Evolutionary conservation across 352 stramenopile genomes (phyloP).

Genomic region (Phytophthora fragariae): DNA sequence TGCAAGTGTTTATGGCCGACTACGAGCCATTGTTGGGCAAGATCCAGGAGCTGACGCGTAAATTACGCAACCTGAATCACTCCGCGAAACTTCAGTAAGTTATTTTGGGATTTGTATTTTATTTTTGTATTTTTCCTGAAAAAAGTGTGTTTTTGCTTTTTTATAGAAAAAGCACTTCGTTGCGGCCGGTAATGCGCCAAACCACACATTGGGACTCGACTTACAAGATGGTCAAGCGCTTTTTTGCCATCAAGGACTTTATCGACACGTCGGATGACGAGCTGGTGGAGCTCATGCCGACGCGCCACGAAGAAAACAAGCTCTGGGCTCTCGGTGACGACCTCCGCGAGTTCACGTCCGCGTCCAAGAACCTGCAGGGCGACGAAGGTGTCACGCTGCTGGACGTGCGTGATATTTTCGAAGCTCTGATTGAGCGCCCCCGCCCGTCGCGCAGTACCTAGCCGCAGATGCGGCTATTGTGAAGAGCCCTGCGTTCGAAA

Average conservation of each 20-base stretch:
- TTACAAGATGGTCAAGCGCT: not conserved
- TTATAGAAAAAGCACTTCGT: not conserved
- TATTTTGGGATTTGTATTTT: not conserved
- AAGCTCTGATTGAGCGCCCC: not conserved
- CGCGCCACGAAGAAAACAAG: constrained; percentile 9
- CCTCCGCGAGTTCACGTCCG: not conserved
- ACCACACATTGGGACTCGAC: not conserved
- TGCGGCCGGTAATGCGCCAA: not conserved
- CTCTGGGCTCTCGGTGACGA: not conserved
- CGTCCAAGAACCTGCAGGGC: not conserved
- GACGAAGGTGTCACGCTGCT: not conserved
- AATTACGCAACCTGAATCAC: not conserved
- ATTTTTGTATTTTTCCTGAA: not conserved
- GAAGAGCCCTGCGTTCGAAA: not conserved
- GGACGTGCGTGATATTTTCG: no score
- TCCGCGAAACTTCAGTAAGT: not conserved
- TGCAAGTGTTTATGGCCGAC: not conserved
- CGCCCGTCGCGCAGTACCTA: not conserved
- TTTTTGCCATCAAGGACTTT: constrained; percentile 1
- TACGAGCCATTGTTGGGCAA: not conserved
- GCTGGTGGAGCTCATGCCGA: constrained; percentile 4
- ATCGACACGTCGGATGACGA: constrained; percentile 8
- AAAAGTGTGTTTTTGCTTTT: not conserved
- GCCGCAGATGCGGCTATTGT: not conserved
- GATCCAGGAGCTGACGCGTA: not conserved